phyloP scores from a whole-genome alignment of 345 rosid genomes.

The Syzygium aqueum region DNA sequence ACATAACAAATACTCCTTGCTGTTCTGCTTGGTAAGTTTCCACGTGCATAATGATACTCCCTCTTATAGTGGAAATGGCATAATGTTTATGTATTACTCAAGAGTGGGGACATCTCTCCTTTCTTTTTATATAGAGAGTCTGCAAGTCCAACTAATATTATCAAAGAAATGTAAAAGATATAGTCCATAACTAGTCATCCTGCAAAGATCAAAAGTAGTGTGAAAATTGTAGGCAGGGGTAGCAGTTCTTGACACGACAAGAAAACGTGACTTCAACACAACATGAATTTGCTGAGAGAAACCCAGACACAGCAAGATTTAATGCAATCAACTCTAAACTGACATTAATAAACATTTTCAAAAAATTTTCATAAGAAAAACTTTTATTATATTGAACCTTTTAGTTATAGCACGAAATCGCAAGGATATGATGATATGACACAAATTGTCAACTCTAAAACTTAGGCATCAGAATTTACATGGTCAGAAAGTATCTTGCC shows the following conservation, averaged over 20 bases:
- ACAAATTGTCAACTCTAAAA: background rate
- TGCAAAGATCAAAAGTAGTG: background rate
- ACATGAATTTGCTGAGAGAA: background rate
- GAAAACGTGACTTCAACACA: background rate
- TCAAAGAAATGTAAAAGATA: background rate
- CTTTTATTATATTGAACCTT: background rate
- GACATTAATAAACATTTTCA: background rate
- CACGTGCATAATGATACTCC: background rate
- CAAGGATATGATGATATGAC: background rate
- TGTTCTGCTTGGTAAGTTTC: background rate
- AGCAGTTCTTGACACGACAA: background rate
- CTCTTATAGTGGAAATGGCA: background rate
- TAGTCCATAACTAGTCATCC: background rate
- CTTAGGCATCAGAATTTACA: background rate
- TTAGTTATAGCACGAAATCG: background rate
- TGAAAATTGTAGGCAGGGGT: background rate
- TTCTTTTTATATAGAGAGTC: background rate
- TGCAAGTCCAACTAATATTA: background rate
- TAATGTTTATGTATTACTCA: background rate
- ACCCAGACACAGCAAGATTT: background rate
- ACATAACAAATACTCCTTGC: background rate
- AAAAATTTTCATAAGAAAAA: background rate
- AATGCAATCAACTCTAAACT: background rate
- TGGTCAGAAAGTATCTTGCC: background rate
- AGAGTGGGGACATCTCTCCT: background rate